Evolutionary conservation across 78 protist genomes (phyloP).

Genomic region (Dictyostelium intermedium): DNA sequence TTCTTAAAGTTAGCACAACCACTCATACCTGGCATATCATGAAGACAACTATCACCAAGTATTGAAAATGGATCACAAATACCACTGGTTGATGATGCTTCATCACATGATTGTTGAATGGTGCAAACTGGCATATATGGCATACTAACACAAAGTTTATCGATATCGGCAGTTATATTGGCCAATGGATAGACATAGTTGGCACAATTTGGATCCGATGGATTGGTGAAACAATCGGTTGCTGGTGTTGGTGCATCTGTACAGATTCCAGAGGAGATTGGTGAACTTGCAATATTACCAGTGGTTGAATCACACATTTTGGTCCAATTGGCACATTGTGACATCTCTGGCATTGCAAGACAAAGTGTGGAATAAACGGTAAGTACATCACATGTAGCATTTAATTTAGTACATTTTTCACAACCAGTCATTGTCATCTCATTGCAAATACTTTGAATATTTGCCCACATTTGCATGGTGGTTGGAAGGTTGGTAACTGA

Average conservation of each 20-base stretch:
- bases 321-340: slow-evolving; percentile 28
- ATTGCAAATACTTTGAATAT: slow-evolving; percentile 8
- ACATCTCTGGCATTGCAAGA: slow-evolving; percentile 52
- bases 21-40: slow-evolving; percentile 68
- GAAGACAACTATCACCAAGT: slow-evolving; percentile 24
- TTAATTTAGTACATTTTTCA: neutral
- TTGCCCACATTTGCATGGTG: neutral
- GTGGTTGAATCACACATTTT: neutral
- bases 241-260: neutral
- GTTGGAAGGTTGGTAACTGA: neutral
- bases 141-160: slow-evolving; percentile 27
- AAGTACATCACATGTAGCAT: neutral
- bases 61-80: slow-evolving; percentile 34
- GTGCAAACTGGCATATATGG: slow-evolving; percentile 53
- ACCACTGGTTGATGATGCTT: neutral
- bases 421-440: slow-evolving; percentile 56
- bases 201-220: neutral
- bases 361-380: slow-evolving; percentile 48
- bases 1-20: slow-evolving; percentile 10
- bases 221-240: neutral
- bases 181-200: neutral
- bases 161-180: neutral
- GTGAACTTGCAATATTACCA: neutral
- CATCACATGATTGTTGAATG: neutral
- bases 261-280: neutral